Evolutionary conservation across 2,329 filamentous ascomycete species (phyloP).

Genomic region (Ustulina deusta): DNA sequence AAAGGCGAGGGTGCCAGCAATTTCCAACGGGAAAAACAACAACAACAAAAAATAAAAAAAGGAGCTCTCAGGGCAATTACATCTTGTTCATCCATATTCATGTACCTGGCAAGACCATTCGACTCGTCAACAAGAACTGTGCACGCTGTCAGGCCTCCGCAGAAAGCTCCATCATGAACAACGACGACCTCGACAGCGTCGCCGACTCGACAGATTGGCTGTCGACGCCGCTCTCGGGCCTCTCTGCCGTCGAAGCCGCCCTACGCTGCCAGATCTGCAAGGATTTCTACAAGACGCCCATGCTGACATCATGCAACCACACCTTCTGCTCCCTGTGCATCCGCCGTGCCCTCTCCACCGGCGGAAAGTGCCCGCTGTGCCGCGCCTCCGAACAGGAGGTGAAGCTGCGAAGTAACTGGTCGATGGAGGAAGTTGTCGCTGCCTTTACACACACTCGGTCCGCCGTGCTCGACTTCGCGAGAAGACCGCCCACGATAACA

Average conservation of each 20-base stretch:
- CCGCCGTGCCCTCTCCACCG: slow-evolving; percentile 81
- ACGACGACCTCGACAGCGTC: slow-evolving; percentile 58
- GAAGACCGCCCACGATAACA: slow-evolving; percentile 50
- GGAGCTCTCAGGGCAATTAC: background rate
- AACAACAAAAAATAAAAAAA: too few species aligned
- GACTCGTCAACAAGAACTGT: background rate
- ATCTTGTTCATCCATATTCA: background rate
- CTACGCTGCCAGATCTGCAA: slow-evolving; percentile 98
- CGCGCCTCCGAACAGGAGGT: slow-evolving; percentile 82
- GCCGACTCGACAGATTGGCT: slow-evolving; percentile 90
- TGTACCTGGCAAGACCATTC: background rate
- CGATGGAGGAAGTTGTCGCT: slow-evolving; percentile 85
- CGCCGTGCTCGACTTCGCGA: slow-evolving; percentile 73
- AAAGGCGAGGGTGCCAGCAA: background rate
- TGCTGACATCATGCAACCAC: slow-evolving; percentile 94
- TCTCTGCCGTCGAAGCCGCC: slow-evolving; percentile 81
- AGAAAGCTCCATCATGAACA: slow-evolving; percentile 36
- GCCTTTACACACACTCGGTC: slow-evolving; percentile 77
- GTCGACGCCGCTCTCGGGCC: slow-evolving; percentile 72
- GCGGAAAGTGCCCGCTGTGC: slow-evolving; percentile 90
- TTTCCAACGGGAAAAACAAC: background rate
- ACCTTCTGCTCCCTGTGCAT: slow-evolving; percentile 98
- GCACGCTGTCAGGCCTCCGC: background rate
- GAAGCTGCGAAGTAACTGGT: slow-evolving; percentile 86
- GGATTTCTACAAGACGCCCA: slow-evolving; percentile 93